Base-by-base conservation (phyloP, 768 basidiomycete genomes). In the Galerina marginata region DNA sequence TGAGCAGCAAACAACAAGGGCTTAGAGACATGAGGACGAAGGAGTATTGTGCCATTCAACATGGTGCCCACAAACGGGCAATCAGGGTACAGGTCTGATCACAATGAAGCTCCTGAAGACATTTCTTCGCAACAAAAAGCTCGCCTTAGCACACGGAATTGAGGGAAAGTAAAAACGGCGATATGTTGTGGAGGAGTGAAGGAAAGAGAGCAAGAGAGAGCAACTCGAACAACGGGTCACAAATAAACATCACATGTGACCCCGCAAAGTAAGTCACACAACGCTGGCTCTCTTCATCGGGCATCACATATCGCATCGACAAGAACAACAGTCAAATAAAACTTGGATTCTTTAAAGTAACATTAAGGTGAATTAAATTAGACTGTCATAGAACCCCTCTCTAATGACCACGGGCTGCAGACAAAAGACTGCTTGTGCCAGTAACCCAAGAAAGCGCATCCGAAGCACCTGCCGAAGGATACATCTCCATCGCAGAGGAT, bases 1-100 rank as follows among this genome's bases (percentile, higher is more conserved):
- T n/a, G n/a, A n/a, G n/a, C n/a, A n/a, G n/a, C n/a, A n/a, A n/a
- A n/a, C n/a, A n/a, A n/a, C n/a, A n/a, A n/a, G n/a, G n/a, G n/a
- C n/a, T n/a, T n/a, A n/a, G n/a, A n/a, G n/a, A n/a, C n/a, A n/a
- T n/a, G n/a, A n/a, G n/a, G n/a, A n/a, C n/a, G n/a, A n/a, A n/a
- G n/a, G n/a, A n/a, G n/a, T n/a, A n/a, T n/a, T 50, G 26, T 52
- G 50, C 50, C 29, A 52, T 52, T 52, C 50, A 52, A 52, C 50
- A 52, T 52, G 50, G 50, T 52, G 50, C 50, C 50, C 9, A 16
- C 25, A 23, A 52, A 14, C 11, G 16, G 50, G 50, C 50, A 52
- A 52, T 52, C 50, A 38, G 36, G 36, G 15, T 11, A 52, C 50
- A 52, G 36, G n/a, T n/a, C 23, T 48, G 46, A 48, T 48, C 46